Evolutionary conservation across 164 flowering plant genomes (phyloP), one percentile per base, ranked within the genome.

Genomic region (Chloranthus sessilifolius): DNA sequence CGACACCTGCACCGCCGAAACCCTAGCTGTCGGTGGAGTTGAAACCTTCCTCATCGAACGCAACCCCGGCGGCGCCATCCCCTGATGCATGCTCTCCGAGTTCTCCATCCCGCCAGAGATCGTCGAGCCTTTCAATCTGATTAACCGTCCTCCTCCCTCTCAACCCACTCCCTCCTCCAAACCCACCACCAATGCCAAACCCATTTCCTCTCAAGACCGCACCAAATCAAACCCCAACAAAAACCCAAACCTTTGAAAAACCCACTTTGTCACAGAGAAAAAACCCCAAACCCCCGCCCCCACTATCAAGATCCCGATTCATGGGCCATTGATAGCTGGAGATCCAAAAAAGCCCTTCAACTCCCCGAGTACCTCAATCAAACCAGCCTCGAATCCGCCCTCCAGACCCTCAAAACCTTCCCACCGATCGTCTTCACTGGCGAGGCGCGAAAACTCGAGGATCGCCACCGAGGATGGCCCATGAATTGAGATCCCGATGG

Each of bases 351-450:
- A 57, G 95, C 96, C 5, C 55, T 75, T 26, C 96, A 85, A 67
- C 63, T 79, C 2, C 96, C 96, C 1, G 96, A 85, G 38, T 88
- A 88, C 60, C 96, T 95, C 7, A 52, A 73, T 37, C 17, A 67
- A 66, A 47, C 52, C 15, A 82, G 74, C 55, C 77, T 88, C 4
- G 82, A 79, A 14, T 60, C 82, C 35, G 95, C 83, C 27, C 73
- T 88, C 43, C 44, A 57, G 21, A 85, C 89, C 0, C 59, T 88
- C 4, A 91, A 83, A 3, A 56, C 73, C 0, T 88, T 85, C 65
- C 96, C 96, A 1, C 96, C 96, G 7, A 81, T 88, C 37, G 95
- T 88, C 26, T 85, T 85, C 53, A 95, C 96, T 1, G 96, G 95
- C 0, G 96, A 88, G 66, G 95, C 96, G 0, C 65, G 96, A 50